Conservation (phyloP, 2,329 filamentous ascomycete species). For the Chrysoporthe cubensis region DNA sequence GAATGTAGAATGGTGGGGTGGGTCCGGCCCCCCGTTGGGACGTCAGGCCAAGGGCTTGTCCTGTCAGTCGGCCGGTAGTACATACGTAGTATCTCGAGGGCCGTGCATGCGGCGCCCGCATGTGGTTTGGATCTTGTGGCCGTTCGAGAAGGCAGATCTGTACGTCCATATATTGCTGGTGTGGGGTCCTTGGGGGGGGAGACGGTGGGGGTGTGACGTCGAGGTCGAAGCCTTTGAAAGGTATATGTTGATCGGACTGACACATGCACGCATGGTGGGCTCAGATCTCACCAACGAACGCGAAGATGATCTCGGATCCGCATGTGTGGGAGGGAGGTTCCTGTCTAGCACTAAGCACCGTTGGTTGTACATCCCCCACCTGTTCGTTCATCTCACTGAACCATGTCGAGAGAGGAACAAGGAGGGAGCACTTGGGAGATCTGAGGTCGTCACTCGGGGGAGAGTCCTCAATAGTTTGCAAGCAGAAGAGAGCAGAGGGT, state of each 20-base stretch:
- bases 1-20: no score
- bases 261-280: neutral
- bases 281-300: neutral
- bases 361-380: neutral
- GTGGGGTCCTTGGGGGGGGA: neutral
- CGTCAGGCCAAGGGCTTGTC: no score
- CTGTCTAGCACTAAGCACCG: no score
- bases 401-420: neutral
- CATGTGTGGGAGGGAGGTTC: no score
- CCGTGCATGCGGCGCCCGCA: no score
- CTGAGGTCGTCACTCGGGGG: neutral
- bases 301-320: neutral
- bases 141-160: neutral
- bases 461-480: neutral
- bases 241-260: neutral
- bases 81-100: no score
- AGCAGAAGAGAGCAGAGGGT: slow-evolving; percentile 4
- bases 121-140: neutral
- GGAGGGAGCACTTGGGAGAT: neutral
- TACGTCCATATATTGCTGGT: neutral
- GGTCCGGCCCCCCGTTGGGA: no score
- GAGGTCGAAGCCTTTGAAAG: neutral
- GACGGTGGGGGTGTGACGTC: neutral
- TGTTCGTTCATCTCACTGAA: neutral
- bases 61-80: no score